Base-by-base conservation (phyloP, 2,329 filamentous ascomycete species). In the Xylaria arbuscula region DNA sequence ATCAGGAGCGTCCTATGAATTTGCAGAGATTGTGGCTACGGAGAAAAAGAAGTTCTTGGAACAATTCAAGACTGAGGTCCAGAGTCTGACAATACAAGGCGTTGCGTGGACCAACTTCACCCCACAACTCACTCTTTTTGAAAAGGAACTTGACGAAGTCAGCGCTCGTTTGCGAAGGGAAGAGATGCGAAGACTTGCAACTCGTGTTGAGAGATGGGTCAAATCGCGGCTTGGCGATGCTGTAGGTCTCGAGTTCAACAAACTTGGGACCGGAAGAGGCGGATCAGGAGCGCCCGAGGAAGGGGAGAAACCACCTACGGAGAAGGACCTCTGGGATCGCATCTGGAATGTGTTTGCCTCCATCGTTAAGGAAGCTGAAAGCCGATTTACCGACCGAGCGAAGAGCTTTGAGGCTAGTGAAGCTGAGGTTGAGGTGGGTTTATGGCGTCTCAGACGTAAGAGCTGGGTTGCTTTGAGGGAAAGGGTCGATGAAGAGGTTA, bases 401-500 rank as follows among this genome's bases (percentile, higher is more conserved):
- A 92, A 91, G 81, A 97, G 93, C 83, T 97, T 98, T 74, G 93
- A 98, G 79, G 96, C 96, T 54, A 97, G 90, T 75, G 86, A 92
- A 64, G 93, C 95, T 48, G 96, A 99, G 82, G 93, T 97, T 22
- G 92, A 97, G 69, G 89, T 98, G 63, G 96, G 96, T 19, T 85
- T 97, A 22, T 99, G 96, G 95, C 89, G 94, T 65, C 83, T 99
- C 72, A 90, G 95, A 67, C 90, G 95, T 72, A 98, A 98, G 85
- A 96, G 93, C 70, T 99, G 96, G 96, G 91, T 91, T 48, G 94
- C 95, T 15, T 85, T 99, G 69, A 89, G 93, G 54, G 91, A 93
- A 68, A 96, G 93, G 84, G 92, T 99, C 70, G 95, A 98, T 42
- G 96, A 99, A 78, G 96, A 99, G 81, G 93, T 98, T 78, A 97